Conservation (phyloP, 2,329 filamentous ascomycete species). For the Pestalotiopsis sp. region DNA sequence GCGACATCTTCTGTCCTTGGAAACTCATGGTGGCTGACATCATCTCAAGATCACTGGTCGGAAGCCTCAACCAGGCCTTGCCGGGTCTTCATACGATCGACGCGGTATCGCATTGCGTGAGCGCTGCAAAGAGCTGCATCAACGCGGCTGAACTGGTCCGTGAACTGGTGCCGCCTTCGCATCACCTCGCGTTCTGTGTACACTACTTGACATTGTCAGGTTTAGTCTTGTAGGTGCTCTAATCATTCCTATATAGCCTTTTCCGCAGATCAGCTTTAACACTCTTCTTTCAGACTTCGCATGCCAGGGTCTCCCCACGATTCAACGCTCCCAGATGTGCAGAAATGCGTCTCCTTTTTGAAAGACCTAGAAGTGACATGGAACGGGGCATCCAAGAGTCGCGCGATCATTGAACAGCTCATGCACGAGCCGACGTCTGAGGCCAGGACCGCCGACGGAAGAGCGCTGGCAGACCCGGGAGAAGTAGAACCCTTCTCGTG, state of each 20-base stretch:
- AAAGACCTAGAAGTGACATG: constrained; percentile 8
- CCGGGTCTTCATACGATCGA: background rate
- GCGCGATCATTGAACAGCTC: constrained; percentile 7
- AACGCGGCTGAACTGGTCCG: constrained; percentile 7
- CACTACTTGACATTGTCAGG: constrained; percentile 9
- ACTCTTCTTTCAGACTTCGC: background rate
- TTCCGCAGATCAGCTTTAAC: background rate
- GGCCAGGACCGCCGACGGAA: background rate
- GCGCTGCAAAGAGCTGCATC: constrained; percentile 7
- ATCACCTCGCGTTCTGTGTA: constrained; percentile 7
- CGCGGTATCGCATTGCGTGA: constrained; percentile 2
- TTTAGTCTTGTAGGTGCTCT: constrained; percentile 1
- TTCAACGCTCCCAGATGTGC: background rate
- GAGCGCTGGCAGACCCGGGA: background rate
- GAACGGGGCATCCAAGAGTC: background rate
- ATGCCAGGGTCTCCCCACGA: constrained; percentile 4
- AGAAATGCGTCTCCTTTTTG: constrained; percentile 5
- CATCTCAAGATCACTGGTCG: background rate
- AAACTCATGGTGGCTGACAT: background rate
- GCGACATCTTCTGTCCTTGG: background rate
- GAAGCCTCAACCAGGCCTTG: background rate
- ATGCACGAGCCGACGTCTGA: background rate
- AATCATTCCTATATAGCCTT: background rate
- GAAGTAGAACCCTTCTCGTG: background rate
- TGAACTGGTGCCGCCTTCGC: constrained; percentile 4